phyloP scores from a whole-genome alignment of 2,329 filamentous ascomycete species.

The Colletotrichum cordylinicola region DNA sequence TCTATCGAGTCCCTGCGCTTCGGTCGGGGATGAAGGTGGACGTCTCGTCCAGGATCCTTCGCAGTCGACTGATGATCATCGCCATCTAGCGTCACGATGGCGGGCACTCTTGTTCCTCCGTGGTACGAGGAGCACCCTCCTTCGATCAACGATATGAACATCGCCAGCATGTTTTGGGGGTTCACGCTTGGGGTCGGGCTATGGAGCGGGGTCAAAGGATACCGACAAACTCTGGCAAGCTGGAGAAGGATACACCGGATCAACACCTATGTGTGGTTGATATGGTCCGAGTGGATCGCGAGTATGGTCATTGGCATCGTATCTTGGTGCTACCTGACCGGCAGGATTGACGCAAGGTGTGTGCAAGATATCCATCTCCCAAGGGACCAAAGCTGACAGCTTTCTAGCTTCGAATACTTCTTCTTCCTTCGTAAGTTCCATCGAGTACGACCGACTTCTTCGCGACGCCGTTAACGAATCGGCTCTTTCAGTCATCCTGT shows the following conservation, averaged over 20 bases:
- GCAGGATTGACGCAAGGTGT: conserved; percentile 35
- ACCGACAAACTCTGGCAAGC: conserved; percentile 38
- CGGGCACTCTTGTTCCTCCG: conserved; percentile 13
- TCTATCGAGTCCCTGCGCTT: background rate
- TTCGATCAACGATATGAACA: conserved; percentile 32
- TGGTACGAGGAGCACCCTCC: conserved; percentile 12
- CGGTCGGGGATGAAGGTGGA: background rate
- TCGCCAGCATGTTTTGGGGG: conserved; percentile 42
- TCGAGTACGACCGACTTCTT: too few species aligned
- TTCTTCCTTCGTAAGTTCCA: conserved; percentile 9
- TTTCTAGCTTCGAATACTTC: conserved; percentile 3
- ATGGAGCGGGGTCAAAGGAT: conserved; percentile 37
- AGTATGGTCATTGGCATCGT: conserved; percentile 38
- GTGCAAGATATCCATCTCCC: rapidly evolving
- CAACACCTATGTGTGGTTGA: conserved; percentile 42
- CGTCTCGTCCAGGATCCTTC: background rate
- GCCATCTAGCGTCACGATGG: background rate
- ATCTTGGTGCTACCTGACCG: conserved; percentile 40
- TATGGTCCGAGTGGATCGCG: conserved; percentile 44
- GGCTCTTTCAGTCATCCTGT: background rate
- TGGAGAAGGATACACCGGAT: conserved; percentile 35
- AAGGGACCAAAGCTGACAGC: background rate
- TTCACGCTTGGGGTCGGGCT: conserved; percentile 40
- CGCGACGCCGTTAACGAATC: background rate
- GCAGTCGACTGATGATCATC: background rate